A percentile compares a stretch with the other conserved stretches of the same genome.
phyloP scores from a whole-genome alignment of 441 rosid genomes.

The Omphalea diandra region DNA sequence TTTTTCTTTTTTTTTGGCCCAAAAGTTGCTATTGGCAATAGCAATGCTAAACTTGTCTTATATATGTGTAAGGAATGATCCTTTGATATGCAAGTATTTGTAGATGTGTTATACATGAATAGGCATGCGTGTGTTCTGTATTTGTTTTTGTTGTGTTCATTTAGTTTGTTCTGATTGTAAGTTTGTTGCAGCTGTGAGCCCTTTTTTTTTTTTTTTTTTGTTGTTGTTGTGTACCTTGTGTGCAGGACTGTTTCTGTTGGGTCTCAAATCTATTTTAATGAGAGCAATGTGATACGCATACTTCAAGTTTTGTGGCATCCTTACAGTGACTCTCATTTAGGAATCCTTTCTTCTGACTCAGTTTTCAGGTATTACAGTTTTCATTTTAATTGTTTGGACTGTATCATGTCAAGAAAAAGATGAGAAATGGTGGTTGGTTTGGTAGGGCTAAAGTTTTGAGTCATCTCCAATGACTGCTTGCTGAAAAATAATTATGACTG shows the following conservation, averaged over 20 bases:
- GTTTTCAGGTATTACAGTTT: constrained; percentile 69
- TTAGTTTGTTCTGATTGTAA: constrained; percentile 9
- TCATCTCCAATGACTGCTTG: not conserved
- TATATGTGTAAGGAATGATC: too few relatives aligned
- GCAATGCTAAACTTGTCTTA: too few relatives aligned
- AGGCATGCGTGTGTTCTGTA: not conserved
- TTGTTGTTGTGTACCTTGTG: constrained; percentile 6
- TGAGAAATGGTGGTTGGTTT: not conserved
- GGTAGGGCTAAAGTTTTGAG: not conserved
- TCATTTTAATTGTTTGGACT: not conserved
- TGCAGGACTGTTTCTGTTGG: constrained; percentile 77
- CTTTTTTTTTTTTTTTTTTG: too few relatives aligned
- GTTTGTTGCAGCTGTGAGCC: constrained; percentile 6
- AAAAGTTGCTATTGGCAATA: too few relatives aligned
- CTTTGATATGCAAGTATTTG: too few relatives aligned
- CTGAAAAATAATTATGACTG: not conserved
- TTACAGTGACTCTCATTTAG: constrained; percentile 80
- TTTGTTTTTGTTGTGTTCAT: not conserved
- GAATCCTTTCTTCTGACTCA: constrained; percentile 87
- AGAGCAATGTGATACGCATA: constrained; percentile 49
- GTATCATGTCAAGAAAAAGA: not conserved
- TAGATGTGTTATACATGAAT: not conserved
- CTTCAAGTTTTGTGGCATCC: constrained; percentile 89
- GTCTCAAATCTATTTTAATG: constrained; percentile 58
- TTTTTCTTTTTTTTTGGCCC: too few relatives aligned